These are phyloP conservation scores for Thielaviopsis populi DNA, from an alignment of 2,329 filamentous ascomycete genomes.

Conservation along the genomic window DNA sequence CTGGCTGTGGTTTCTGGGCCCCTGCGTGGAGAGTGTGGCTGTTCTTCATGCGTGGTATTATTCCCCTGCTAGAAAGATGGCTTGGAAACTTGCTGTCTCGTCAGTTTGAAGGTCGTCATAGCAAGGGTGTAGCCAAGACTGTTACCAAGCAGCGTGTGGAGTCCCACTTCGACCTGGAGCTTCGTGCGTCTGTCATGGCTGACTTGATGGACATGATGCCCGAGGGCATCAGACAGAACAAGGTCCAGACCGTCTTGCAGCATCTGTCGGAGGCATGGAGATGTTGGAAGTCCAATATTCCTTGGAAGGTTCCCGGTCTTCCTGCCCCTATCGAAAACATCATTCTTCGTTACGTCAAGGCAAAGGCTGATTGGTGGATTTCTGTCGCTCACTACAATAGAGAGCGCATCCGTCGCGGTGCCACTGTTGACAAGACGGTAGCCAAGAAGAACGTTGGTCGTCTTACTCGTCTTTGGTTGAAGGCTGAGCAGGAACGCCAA, in stretches of 20 bases:
- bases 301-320: slow-evolving; percentile 95
- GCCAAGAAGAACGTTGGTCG: slow-evolving; percentile 98
- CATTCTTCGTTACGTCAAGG: slow-evolving; percentile 95
- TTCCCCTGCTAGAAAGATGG: slow-evolving; percentile 91
- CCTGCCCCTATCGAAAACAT: slow-evolving; percentile 98
- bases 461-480: slow-evolving; percentile 88
- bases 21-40: slow-evolving; percentile 98
- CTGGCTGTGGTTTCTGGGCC: slow-evolving; percentile 97
- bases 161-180: slow-evolving; percentile 93
- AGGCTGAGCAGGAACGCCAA: slow-evolving; percentile 94
- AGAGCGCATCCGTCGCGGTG: slow-evolving; percentile 88
- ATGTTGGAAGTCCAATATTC: slow-evolving; percentile 99
- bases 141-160: slow-evolving; percentile 98
- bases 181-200: slow-evolving; percentile 95
- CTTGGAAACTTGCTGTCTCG: slow-evolving; percentile 90
- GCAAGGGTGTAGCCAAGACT: slow-evolving; percentile 96
- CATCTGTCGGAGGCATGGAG: slow-evolving; percentile 97
- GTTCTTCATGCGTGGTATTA: slow-evolving; percentile 98
- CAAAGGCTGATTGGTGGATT: slow-evolving; percentile 99
- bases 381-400: slow-evolving; percentile 98
- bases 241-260: slow-evolving; percentile 93
- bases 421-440: slow-evolving; percentile 96
- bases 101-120: slow-evolving; percentile 96
- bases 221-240: slow-evolving; percentile 98
- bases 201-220: slow-evolving; percentile 99